These are phyloP conservation scores for Monilinia fructigena DNA, from an alignment of 2,329 filamentous ascomycete genomes.

Conservation along the genomic window DNA sequence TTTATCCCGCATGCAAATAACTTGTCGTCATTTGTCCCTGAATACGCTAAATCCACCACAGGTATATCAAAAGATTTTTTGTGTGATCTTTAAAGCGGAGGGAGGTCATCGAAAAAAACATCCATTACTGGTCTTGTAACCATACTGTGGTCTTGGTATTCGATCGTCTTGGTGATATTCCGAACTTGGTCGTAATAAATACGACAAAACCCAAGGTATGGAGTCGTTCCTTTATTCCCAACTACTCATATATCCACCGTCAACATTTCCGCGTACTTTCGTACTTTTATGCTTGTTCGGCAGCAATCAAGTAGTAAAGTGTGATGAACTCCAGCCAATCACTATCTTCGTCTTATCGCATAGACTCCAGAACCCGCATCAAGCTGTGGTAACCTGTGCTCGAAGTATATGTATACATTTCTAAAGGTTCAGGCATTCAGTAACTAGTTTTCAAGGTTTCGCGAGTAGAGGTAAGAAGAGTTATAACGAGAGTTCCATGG, in stretches of 20 bases:
- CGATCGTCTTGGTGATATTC: constrained; percentile 80
- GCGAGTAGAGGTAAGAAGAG: constrained; percentile 90
- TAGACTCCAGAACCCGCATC: constrained; percentile 97
- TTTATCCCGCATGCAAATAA: constrained; percentile 84
- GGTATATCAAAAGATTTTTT: constrained; percentile 83
- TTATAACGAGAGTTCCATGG: constrained; percentile 82
- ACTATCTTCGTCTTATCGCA: constrained; percentile 80
- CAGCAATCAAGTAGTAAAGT: constrained; percentile 85
- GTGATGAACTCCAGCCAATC: constrained; percentile 82
- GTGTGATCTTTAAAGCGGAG: constrained; percentile 71
- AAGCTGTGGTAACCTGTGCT: constrained; percentile 84
- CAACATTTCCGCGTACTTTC: constrained; percentile 79
- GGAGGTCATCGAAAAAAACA: constrained; percentile 94
- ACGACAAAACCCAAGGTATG: constrained; percentile 76
- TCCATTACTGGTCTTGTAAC: constrained; percentile 82
- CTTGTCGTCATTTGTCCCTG: constrained; percentile 92
- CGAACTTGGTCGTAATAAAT: constrained; percentile 71
- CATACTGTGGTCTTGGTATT: constrained; percentile 76
- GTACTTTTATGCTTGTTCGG: constrained; percentile 91
- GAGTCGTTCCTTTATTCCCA: constrained; percentile 96
- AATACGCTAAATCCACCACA: constrained; percentile 85
- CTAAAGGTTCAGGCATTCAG: constrained; percentile 91
- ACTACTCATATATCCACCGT: constrained; percentile 85
- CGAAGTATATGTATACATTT: constrained; percentile 93
- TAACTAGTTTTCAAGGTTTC: constrained; percentile 88